Evolutionary conservation across 129 eudicot species (phyloP), one percentile per base, ranked within the genome.

Genomic region (Ambrosia trifida): DNA sequence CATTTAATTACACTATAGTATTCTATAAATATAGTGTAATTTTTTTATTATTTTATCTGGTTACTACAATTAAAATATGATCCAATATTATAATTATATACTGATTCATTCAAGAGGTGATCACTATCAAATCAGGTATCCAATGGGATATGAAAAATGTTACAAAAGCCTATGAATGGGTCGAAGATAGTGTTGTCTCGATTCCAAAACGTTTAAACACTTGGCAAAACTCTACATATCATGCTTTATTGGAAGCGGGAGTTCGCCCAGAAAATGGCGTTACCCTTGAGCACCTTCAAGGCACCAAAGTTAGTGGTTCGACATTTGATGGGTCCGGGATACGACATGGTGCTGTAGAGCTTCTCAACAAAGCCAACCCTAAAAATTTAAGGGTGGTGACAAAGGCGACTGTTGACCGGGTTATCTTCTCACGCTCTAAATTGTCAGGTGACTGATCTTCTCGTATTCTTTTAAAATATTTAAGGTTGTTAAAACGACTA

Each of bases 331-430:
- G 12, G 19, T 76, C 76, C 4, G 88, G 85, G 41, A 81, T 70
- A 51, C 69, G 85, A 59, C 76, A 84, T 77, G 84, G 85, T 0
- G 78, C 83, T 3, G 81, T 72, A 7, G 88, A 84, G 68, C 85
- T 84, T 4, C 85, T 84, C 11, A 78, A 54, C 53, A 76, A 45
- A 50, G 88, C 75, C 6, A 66, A 81, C 51, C 65, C 69, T 14
- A 18, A 13, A 11, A 84, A 80, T 40, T 63, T 84, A 18, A 9
- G 8, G 14, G 88, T 84, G 6, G 32, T 80, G 5, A 69, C 80
- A 32, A 76, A 80, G 69, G 88, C 88, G 5, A 77, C 65, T 0
- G 88, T 84, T 35, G 82, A 81, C 66, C 72, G 79, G 64, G 17
- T 72, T 24, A 19, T 76, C 67, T 80, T 77, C 54, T 64, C 70